Evolutionary conservation across 1,139 yeast species (phyloP).

Genomic region (Sugiyamaella pinicola): DNA sequence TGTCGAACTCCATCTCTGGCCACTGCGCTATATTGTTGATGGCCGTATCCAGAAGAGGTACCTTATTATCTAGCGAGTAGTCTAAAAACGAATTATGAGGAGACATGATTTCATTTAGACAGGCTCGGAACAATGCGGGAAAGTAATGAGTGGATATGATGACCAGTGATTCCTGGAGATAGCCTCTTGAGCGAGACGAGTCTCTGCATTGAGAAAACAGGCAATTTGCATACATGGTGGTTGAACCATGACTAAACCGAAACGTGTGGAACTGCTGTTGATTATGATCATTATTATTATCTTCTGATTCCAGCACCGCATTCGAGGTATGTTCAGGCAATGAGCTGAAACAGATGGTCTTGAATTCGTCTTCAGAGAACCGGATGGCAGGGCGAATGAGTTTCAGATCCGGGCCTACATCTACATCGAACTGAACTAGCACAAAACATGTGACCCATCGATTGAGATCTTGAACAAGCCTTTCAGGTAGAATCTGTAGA

Average conservation of each 20-base stretch:
- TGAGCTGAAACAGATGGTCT: slow-evolving; percentile 38
- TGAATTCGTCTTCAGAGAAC: slow-evolving; percentile 38
- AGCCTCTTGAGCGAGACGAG: slow-evolving; percentile 32
- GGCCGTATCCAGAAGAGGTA: slow-evolving; percentile 38
- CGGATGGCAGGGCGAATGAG: slow-evolving; percentile 36
- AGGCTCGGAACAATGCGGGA: slow-evolving; percentile 35
- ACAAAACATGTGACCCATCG: slow-evolving; percentile 39
- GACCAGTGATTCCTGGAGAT: slow-evolving; percentile 38
- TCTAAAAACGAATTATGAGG: slow-evolving; percentile 21
- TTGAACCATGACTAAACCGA: slow-evolving; percentile 23
- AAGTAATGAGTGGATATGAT: slow-evolving; percentile 34
- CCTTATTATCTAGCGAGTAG: slow-evolving; percentile 30
- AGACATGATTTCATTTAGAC: slow-evolving; percentile 30
- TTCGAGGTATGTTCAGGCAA: slow-evolving; percentile 36
- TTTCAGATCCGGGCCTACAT: slow-evolving; percentile 42
- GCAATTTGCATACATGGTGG: slow-evolving; percentile 32
- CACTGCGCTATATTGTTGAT: slow-evolving; percentile 36
- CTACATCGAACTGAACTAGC: slow-evolving; percentile 42
- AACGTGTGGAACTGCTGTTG: slow-evolving; percentile 31
- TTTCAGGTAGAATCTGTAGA: slow-evolving; percentile 25
- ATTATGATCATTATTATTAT: slow-evolving; percentile 5
- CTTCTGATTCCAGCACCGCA: slow-evolving; percentile 13
- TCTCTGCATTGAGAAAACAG: slow-evolving; percentile 34
- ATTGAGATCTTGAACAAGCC: slow-evolving; percentile 25
- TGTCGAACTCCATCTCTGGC: slow-evolving; percentile 33